Base-by-base conservation (phyloP, 345 rosid species). In the Murraya paniculata region DNA sequence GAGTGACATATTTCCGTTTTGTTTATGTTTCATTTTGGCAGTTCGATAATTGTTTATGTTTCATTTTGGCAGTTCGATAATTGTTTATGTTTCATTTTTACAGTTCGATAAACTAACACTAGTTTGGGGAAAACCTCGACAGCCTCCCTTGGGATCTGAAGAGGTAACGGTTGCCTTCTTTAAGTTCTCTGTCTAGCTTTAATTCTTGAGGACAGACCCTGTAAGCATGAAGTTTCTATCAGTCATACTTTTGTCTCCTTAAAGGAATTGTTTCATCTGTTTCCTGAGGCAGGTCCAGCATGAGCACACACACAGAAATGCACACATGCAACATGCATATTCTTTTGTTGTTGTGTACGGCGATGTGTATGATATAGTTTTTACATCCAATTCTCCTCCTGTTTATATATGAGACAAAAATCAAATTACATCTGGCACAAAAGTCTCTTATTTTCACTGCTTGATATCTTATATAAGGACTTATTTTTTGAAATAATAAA, bases 71-170 rank as follows among this genome's bases (percentile, higher is more conserved):
- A 41, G 48, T 33, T 27, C 25, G 11, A 31, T 50, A 14, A 64
- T 45, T 55, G 55, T 74, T 41, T 27, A 2, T 41, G 74, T 78
- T 18, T 9, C 70, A 50, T 82, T 78, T 79, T 82, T 83, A 89
- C 95, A 96, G 99, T 81, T 91, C 71, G 91, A 91, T 83, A 90
- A 96, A 76, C 65, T 87, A 38, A 79, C 94, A 45, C 87, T 97
- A 79, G 91, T 90, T 31, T 97, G 98, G 98, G 98, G 99, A 71
- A 91, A 94, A 83, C 94, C 98, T 62, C 85, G 99, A 83, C 98
- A 90, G 74, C 82, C 91, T 45, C 93, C 94, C 27, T 85, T 94
- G 82, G 90, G 91, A 16, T 77, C 60, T 56, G 87, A 87, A 82
- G 98, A 92, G 97, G 99, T 96, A 81, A 82, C 81, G 45, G 11